Base-by-base conservation (phyloP, 345 rosid species). In the Zanthoxylum bungeanum region DNA sequence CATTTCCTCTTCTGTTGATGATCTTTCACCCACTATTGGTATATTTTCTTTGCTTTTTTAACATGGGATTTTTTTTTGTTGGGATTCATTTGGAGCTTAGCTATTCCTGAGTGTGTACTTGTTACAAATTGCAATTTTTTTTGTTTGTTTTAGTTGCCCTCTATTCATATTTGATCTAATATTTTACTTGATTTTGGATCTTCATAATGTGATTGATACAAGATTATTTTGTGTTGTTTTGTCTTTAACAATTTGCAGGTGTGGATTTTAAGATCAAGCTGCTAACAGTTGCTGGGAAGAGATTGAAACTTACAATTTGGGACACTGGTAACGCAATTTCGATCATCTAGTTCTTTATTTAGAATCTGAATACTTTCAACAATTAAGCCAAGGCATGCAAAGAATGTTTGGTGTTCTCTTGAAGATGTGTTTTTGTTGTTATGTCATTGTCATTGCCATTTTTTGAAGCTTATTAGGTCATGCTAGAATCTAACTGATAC, bases 191-290 rank as follows among this genome's bases (percentile, higher is more conserved):
- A n/a, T 10, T 49, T 60, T 69, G 62, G 22, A 61, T 21, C 51
- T 19, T 59, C 42, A 42, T 40, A 33, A 19, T 21, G 22, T 37
- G 47, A 34, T 17, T 58, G 4, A 44, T 44, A 44, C 49, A 12
- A 44, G 6, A 14, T n/a, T 44, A 14, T 44, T 44, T 44, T 44
- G 49, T 14, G 19, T 14, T 44, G 37, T 6, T 51, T 51, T 24
- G 3, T n/a, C 55, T 28, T 63, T 24, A 60, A 44, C 58, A 37
- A 22, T 64, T 53, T 31, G 70, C 63, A 94, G 98, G 98, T 71
- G 98, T 94, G 78, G 98, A 94, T 85, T 92, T 94, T 80, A 94
- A 94, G 89, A 92, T 94, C 91, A 92, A 92, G 86, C 87, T 74
- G 71, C 82, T 94, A 60, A 82, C 80, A 37, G 92, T 94, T 3